A percentile compares a stretch with the other conserved stretches of the same genome.
These are phyloP conservation scores for Aspergillus ruber DNA, from an alignment of 2,329 filamentous ascomycete species.

Conservation along the genomic window DNA sequence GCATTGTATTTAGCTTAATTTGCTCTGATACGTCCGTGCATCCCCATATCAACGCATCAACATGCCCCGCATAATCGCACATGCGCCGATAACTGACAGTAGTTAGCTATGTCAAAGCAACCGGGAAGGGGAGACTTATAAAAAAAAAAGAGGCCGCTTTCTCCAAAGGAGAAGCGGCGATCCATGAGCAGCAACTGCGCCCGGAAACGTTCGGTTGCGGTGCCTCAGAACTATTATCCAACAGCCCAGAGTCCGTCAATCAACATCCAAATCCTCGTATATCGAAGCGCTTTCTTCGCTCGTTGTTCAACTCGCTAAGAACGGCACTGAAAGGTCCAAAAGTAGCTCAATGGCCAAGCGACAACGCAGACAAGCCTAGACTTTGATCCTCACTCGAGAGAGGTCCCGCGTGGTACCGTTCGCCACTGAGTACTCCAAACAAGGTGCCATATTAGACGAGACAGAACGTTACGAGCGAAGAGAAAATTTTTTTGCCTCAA, in stretches of 20 bases:
- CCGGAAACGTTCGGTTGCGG: conserved; percentile 10
- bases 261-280: not conserved
- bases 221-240: conserved; percentile 2
- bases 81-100: conserved; percentile 5
- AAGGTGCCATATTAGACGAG: conserved; percentile 11
- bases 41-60: not conserved
- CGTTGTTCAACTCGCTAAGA: conserved; percentile 8
- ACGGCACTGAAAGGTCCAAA: conserved; percentile 4
- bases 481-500: conserved; percentile 5
- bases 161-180: conserved; percentile 23
- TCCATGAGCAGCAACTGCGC: conserved; percentile 11
- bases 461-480: conserved; percentile 3
- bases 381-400: conserved; percentile 93
- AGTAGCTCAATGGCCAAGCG: conserved; percentile 9
- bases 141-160: conserved; percentile 28
- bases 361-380: conserved; percentile 70
- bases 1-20: too few relatives aligned
- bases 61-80: not conserved
- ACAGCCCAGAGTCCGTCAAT: not conserved
- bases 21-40: too few relatives aligned
- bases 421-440: conserved; percentile 1
- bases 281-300: conserved; percentile 11
- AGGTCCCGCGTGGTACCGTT: conserved; percentile 57
- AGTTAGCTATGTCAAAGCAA: conserved; percentile 23
- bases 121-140: conserved; percentile 29